A percentile compares a stretch with the other conserved stretches of the same genome.
phyloP scores from a whole-genome alignment of 1,139 yeast species.

The Pichia norvegensis region DNA sequence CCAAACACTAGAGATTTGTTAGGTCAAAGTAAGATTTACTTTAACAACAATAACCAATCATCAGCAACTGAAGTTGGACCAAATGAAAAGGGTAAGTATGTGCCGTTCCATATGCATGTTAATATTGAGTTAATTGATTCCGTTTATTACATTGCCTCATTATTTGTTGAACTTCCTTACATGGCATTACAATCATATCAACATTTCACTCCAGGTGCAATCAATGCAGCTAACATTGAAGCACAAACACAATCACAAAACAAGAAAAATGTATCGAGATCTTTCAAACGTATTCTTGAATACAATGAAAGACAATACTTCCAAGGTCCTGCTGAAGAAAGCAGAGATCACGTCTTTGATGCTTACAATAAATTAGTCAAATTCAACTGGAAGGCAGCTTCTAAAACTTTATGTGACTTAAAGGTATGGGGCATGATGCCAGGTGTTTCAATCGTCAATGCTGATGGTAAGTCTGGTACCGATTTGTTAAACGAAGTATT shows the following conservation, averaged over 20 bases:
- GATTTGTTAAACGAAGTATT: constrained; percentile 35
- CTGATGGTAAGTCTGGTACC: constrained; percentile 11
- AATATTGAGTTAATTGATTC: constrained; percentile 92
- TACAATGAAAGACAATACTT: constrained; percentile 91
- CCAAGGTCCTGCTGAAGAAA: constrained; percentile 97
- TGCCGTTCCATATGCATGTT: constrained; percentile 98
- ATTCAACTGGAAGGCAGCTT: constrained; percentile 85
- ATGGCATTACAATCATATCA: constrained; percentile 39
- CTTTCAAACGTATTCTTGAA: constrained; percentile 87
- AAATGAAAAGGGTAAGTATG: constrained; percentile 66
- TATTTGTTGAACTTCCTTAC: constrained; percentile 86
- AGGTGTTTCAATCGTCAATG: constrained; percentile 10
- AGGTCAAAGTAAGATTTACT: constrained; percentile 85
- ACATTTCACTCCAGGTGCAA: constrained; percentile 30
- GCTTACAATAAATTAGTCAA: constrained; percentile 84
- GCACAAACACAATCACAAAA: constrained; percentile 23
- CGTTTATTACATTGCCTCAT: constrained; percentile 83
- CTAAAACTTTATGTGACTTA: constrained; percentile 62
- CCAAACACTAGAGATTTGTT: constrained; percentile 84
- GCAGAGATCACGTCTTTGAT: constrained; percentile 87
- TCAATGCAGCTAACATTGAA: constrained; percentile 35
- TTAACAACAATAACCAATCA: constrained; percentile 36
- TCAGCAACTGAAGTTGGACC: constrained; percentile 22
- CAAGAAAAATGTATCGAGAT: constrained; percentile 39
- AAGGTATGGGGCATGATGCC: constrained; percentile 65